These are phyloP conservation scores for Solanum piurae DNA, from an alignment of 257 asterid species.

Conservation along the genomic window DNA sequence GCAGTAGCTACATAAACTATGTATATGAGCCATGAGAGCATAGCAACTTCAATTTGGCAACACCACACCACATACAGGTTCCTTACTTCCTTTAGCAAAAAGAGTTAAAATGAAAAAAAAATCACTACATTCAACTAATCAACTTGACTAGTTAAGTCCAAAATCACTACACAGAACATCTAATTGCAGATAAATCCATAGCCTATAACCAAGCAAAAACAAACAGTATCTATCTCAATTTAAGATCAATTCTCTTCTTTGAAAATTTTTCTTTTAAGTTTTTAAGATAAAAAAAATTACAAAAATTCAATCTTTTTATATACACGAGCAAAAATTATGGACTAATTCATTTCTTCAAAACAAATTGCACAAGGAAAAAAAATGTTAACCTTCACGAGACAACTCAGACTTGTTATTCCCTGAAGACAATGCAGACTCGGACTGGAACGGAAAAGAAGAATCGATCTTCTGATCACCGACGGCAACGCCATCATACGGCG, in stretches of 20 bases:
- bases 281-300: neutral
- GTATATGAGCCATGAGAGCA: neutral
- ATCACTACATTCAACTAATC: neutral
- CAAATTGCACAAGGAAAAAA: neutral
- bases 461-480: conserved; percentile 21
- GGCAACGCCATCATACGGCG: conserved; percentile 16
- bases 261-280: neutral
- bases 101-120: neutral
- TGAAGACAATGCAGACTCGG: conserved; percentile 22
- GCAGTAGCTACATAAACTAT: neutral
- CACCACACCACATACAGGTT: neutral
- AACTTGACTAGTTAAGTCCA: neutral
- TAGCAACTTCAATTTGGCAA: neutral
- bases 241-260: neutral
- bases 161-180: neutral
- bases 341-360: neutral
- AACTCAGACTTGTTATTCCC: conserved; percentile 41
- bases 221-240: neutral
- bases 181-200: neutral
- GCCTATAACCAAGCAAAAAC: neutral
- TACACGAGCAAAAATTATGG: neutral
- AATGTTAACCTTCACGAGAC: conserved; percentile 51
- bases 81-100: neutral
- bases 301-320: neutral
- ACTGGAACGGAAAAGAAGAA: conserved; percentile 12